Evolutionary conservation across 305 asterid genomes (phyloP), one percentile per base, ranked within the genome.

Genomic region (Fraxinus baroniana): DNA sequence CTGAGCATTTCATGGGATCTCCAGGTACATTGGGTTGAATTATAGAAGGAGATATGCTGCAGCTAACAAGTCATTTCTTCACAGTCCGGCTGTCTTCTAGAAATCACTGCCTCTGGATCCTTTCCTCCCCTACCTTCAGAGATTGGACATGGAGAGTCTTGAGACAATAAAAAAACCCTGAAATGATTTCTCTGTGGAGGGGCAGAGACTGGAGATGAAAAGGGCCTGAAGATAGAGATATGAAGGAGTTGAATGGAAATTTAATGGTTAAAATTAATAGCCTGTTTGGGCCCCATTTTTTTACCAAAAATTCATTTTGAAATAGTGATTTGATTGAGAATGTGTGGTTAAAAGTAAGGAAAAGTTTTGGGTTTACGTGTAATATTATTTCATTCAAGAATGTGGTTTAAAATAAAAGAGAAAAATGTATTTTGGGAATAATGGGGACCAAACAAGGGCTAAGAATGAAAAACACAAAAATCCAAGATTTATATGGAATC

Each of bases 11-110:
- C 85, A 80, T 18, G 83, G 72, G 87, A 80, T 20, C 93, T 85
- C 93, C 90, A 85, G 91, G 80, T 85, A 78, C 91, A 89, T 80
- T 84, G 89, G 55, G 44, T 77, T 46, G 90, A 80, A 64, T 28
- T 44, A 39, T 70, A 77, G 37, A 78, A 33, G 22, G 86, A 78
- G 55, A 22, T 20, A n/a, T 55, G 64, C 64, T 52, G 20, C 64
- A 17, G 20, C 64, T 52, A n/a, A 55, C 64, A 55, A 55, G 64
- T 24, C 64, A 55, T 55, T 55, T 55, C 64, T 55, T 55, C 64
- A 55, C 24, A 55, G 64, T 55, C n/a, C 9, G 8, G 18, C 62
- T 17, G 62, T 5, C 20, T 17, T 52, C 62, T 52, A 17, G 62
- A 52, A 52, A 52, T 52, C 62, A 52, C 62, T 52, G 62, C 62